A percentile compares a stretch with the other conserved stretches of the same genome.
phyloP scores from a whole-genome alignment of 805 yeast species.

The Yarrowia porcina region DNA sequence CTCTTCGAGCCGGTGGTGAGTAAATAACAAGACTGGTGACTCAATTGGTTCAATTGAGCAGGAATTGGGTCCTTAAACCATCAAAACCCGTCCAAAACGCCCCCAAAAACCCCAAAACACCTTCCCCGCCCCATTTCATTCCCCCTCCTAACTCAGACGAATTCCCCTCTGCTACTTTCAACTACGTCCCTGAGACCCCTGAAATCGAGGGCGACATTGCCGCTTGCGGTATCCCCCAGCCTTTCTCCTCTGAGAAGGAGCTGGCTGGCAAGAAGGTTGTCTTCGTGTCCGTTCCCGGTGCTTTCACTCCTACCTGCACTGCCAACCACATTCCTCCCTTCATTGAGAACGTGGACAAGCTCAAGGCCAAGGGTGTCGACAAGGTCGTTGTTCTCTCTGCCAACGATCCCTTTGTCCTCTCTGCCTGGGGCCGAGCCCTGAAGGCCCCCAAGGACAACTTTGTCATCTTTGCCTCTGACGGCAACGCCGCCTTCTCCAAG shows the following conservation, averaged over 20 bases:
- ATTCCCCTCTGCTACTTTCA: slow-evolving; percentile 32
- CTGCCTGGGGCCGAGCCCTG: slow-evolving; percentile 62
- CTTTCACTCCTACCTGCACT: slow-evolving; percentile 81
- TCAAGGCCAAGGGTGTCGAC: slow-evolving; percentile 61
- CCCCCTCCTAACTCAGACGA: slow-evolving; percentile 2
- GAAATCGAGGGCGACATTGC: slow-evolving; percentile 35
- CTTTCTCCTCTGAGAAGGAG: slow-evolving; percentile 39
- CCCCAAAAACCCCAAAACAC: background rate
- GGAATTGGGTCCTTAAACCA: no score
- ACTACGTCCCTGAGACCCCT: slow-evolving; percentile 38
- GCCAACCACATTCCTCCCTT: slow-evolving; percentile 69
- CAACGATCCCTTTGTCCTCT: slow-evolving; percentile 67
- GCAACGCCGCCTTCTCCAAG: slow-evolving; percentile 56
- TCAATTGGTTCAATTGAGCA: background rate
- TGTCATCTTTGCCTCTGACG: slow-evolving; percentile 62
- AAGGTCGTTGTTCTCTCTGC: slow-evolving; percentile 60
- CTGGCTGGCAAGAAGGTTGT: slow-evolving; percentile 52
- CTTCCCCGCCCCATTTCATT: background rate
- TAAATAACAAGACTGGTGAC: background rate
- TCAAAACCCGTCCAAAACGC: background rate
- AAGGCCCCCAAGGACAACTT: slow-evolving; percentile 41
- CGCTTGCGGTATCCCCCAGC: slow-evolving; percentile 43
- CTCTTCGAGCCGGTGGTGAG: slow-evolving; percentile 23
- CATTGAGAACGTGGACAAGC: slow-evolving; percentile 48
- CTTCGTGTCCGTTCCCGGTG: slow-evolving; percentile 78